Percentiles rank a stretch among this genome's conserved stretches.
phyloP scores from a whole-genome alignment of 306 rosid species.

The Potentilla sterilis region DNA sequence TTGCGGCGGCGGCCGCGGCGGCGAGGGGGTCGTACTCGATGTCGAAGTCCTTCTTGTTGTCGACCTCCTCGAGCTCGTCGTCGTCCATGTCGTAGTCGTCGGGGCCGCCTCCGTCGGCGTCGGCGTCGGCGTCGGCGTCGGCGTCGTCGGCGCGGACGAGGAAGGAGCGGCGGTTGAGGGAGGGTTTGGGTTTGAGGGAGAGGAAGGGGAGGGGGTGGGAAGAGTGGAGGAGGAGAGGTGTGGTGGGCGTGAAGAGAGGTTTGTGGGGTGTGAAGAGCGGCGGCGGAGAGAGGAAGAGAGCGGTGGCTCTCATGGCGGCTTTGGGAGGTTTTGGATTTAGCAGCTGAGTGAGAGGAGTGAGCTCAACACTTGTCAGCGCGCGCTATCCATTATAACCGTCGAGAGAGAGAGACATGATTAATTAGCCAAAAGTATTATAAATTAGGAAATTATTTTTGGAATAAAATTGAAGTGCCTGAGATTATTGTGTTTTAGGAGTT shows the following conservation, averaged over 20 bases:
- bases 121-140: conserved; percentile 69
- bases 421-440: no score
- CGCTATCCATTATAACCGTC: conserved; percentile 9
- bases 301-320: conserved; percentile 27
- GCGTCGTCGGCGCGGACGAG: conserved; percentile 62
- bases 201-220: conserved; percentile 21
- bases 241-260: background rate
- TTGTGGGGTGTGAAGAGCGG: background rate
- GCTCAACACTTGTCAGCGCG: background rate
- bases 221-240: conserved; percentile 19
- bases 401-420: no score
- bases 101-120: conserved; percentile 53
- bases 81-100: conserved; percentile 88
- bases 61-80: conserved; percentile 78
- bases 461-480: background rate
- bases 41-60: conserved; percentile 91
- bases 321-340: conserved; percentile 19
- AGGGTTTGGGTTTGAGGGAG: conserved; percentile 30
- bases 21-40: conserved; percentile 71
- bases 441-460: background rate
- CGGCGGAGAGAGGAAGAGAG: conserved; percentile 38
- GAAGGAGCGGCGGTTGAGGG: conserved; percentile 30
- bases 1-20: conserved; percentile 11
- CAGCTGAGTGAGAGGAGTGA: background rate
- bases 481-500: background rate